Evolutionary conservation across 208 protist genomes (phyloP).

Genomic region (Trypanosoma conorhini): DNA sequence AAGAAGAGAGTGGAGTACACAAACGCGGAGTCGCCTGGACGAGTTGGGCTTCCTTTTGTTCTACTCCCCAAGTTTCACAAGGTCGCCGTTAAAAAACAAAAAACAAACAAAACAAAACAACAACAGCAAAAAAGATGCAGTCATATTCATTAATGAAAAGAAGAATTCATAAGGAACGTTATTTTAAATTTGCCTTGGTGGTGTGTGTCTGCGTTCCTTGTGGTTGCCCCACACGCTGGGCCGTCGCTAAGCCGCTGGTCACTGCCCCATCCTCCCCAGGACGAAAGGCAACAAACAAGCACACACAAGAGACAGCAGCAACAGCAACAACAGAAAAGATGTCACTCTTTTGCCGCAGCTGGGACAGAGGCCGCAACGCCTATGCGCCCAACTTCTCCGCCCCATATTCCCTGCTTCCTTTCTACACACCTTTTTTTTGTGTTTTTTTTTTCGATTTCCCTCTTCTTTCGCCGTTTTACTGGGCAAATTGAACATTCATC

Average conservation of each 20-base stretch:
- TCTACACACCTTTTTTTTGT: not conserved
- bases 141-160: not conserved
- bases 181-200: not conserved
- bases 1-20: not conserved
- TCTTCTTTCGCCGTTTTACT: slow-evolving; percentile 16
- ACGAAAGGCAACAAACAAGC: not conserved
- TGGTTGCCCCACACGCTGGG: not conserved
- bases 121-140: not conserved
- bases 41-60: too few relatives aligned
- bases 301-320: not conserved
- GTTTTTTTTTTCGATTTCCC: not conserved
- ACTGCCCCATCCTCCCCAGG: not conserved
- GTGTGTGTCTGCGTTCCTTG: not conserved
- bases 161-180: not conserved
- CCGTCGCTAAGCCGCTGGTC: not conserved
- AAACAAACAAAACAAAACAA: too few relatives aligned
- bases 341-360: not conserved
- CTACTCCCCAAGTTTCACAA: too few relatives aligned
- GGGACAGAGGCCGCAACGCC: not conserved
- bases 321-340: not conserved
- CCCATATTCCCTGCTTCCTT: not conserved
- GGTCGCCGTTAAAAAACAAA: too few relatives aligned
- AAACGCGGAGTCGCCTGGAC: not conserved
- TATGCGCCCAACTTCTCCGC: not conserved
- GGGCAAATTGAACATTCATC: slow-evolving; percentile 87